Evolutionary conservation across 169 alveolate genomes (phyloP), one percentile per base, ranked within the genome.

Genomic region (Theileria luwenshuni): DNA sequence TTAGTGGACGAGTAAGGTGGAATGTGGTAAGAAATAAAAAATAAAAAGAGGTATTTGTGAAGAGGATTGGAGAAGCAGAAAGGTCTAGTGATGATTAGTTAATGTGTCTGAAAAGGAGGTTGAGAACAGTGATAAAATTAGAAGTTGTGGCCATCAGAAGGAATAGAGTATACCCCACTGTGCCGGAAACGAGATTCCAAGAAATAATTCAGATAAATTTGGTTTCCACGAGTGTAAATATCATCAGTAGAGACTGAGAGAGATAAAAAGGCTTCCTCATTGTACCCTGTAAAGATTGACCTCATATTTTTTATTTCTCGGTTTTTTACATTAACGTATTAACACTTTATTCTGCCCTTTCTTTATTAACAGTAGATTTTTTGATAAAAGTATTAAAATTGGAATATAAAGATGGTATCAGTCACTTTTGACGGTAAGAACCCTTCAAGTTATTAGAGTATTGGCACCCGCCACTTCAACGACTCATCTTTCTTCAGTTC

Each of bases 101-200:
- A n/a, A n/a, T n/a, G n/a, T n/a, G n/a, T n/a, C n/a, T n/a, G n/a
- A n/a, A n/a, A n/a, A n/a, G n/a, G n/a, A n/a, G n/a, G n/a, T n/a
- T n/a, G n/a, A n/a, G n/a, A n/a, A n/a, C n/a, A n/a, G n/a, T n/a
- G n/a, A n/a, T n/a, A n/a, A n/a, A n/a, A n/a, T n/a, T n/a, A n/a
- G n/a, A n/a, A n/a, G n/a, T n/a, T n/a, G n/a, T n/a, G n/a, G n/a
- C n/a, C n/a, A n/a, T n/a, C n/a, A n/a, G n/a, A n/a, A n/a, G n/a
- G n/a, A n/a, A n/a, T n/a, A n/a, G 7, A 25, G 28, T 51, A 51
- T 51, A 51, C 61, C 61, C 61, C 61, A 51, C 61, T 51, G 41
- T 51, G 28, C 61, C 61, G 28, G 15, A 6, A 51, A 51, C n/a
- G 28, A 10, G 61, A 51, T 51, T 51, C 61, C 61, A 51, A 51